phyloP scores from a whole-genome alignment of 257 asterid genomes.

The Solanum phureja region DNA sequence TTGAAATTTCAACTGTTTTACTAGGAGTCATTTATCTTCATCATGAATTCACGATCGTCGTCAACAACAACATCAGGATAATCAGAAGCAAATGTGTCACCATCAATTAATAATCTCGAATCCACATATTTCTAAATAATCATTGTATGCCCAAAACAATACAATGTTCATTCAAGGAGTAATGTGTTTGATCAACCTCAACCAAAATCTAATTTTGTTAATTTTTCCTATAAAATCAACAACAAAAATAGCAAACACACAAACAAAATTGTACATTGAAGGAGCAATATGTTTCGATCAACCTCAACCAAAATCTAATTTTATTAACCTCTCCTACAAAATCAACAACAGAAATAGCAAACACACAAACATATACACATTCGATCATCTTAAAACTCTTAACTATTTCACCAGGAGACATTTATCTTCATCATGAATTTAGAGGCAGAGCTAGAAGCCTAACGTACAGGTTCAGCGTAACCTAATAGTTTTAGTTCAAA shows the following conservation, averaged over 20 bases:
- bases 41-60: neutral
- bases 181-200: neutral
- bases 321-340: neutral
- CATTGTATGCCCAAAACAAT: neutral
- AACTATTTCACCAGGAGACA: neutral
- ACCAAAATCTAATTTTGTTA: neutral
- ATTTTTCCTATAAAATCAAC: neutral
- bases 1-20: neutral
- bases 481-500: neutral
- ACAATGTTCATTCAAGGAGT: neutral
- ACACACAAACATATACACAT: neutral
- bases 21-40: neutral
- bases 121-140: rapidly evolving
- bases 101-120: too few species aligned
- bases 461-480: neutral
- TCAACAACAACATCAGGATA: neutral
- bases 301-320: neutral
- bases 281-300: neutral
- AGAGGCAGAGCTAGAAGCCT: neutral
- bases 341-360: neutral
- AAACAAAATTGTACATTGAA: neutral
- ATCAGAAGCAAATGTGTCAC: neutral
- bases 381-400: neutral
- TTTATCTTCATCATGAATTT: neutral
- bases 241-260: neutral